A percentile compares a stretch with the other conserved stretches of the same genome.
Conservation (phyloP, 306 rosid genomes). For the Morella rubra region DNA sequence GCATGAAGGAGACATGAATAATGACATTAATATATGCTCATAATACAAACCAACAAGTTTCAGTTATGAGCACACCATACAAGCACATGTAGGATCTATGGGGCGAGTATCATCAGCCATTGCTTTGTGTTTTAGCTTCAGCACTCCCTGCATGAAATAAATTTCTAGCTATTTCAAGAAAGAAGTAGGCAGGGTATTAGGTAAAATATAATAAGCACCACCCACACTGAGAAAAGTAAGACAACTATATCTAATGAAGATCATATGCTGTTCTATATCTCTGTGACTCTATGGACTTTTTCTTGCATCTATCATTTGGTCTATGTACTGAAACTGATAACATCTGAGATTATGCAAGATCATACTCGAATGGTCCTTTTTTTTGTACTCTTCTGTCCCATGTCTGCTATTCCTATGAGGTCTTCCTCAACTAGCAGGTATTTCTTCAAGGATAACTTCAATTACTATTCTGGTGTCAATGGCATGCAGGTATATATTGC, state of each 20-base stretch:
- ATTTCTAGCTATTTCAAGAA: not conserved
- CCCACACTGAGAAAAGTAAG: not conserved
- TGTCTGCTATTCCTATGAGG: too few relatives aligned
- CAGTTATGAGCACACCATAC: conserved; percentile 66
- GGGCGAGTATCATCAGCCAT: conserved; percentile 97
- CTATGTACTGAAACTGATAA: too few relatives aligned
- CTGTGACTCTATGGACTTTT: too few relatives aligned
- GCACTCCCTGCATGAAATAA: conserved; percentile 64
- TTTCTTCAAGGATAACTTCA: too few relatives aligned
- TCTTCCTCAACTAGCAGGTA: too few relatives aligned
- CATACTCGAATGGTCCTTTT: too few relatives aligned
- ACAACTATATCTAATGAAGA: not conserved
- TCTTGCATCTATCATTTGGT: too few relatives aligned
- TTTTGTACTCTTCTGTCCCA: too few relatives aligned
- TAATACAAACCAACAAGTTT: conserved; percentile 19
- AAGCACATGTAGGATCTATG: conserved; percentile 78
- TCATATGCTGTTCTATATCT: too few relatives aligned
- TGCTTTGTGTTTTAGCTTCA: conserved; percentile 71
- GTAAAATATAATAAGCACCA: not conserved
- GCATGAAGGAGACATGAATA: conserved; percentile 25
- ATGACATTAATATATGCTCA: not conserved
- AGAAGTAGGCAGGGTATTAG: not conserved
- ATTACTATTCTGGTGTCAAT: too few relatives aligned
- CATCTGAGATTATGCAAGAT: too few relatives aligned
- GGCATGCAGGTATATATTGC: too few relatives aligned